phyloP scores from a whole-genome alignment of 495 filamentous ascomycete genomes.

The Aspergillus heteromorphus region DNA sequence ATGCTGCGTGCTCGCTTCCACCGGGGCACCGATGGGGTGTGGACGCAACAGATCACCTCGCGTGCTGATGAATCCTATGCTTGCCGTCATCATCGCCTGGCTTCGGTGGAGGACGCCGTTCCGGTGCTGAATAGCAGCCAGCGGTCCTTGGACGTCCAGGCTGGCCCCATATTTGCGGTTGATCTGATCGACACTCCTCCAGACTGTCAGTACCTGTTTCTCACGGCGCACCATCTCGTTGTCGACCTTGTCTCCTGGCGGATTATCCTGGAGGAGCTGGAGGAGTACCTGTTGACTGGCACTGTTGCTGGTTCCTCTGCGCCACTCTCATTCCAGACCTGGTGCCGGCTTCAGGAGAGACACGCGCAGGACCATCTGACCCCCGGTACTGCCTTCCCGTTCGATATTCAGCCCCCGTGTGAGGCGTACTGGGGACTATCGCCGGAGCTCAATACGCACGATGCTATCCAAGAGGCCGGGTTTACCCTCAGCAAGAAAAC shows the following conservation, averaged over 20 bases:
- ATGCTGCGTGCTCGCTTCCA: conserved; percentile 58
- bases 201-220: conserved; percentile 36
- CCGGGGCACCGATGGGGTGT: conserved; percentile 14
- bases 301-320: conserved; percentile 20
- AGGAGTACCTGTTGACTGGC: conserved; percentile 38
- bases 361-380: not conserved
- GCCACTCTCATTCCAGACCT: conserved; percentile 48
- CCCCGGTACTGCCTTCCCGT: not conserved
- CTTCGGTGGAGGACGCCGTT: not conserved
- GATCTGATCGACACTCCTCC: conserved; percentile 37
- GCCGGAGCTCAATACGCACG: conserved; percentile 1
- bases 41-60: conserved; percentile 22
- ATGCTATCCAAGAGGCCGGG: not conserved
- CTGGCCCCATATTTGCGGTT: conserved; percentile 21
- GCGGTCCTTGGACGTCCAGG: conserved; percentile 13
- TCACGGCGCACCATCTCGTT: conserved; percentile 49
- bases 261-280: conserved; percentile 49
- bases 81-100: conserved; percentile 3
- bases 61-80: conserved; percentile 9
- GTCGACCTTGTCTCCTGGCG: conserved; percentile 54
- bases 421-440: conserved; percentile 38
- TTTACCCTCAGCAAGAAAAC: not conserved
- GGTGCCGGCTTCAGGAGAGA: conserved; percentile 29
- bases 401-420: not conserved
- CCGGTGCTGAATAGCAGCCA: not conserved